Conservation (phyloP, 1,284 basidiomycete species). For the Ustilago curta region DNA sequence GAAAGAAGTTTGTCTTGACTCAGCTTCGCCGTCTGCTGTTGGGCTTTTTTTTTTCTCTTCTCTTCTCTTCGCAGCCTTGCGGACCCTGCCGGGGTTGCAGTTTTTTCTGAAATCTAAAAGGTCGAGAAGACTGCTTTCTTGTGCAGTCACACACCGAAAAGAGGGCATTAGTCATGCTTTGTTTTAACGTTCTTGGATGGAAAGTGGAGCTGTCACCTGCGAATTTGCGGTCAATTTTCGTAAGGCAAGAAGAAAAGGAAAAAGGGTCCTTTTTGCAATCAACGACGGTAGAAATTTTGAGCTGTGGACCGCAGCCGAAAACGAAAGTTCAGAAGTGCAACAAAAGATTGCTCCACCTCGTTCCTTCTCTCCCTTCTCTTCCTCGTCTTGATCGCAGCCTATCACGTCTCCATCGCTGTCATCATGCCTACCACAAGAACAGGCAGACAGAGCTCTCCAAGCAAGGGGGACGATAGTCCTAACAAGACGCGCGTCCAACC, state of each 20-base stretch:
- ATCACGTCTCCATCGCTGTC: not conserved
- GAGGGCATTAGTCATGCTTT: conserved; percentile 25
- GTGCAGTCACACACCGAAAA: conserved; percentile 4
- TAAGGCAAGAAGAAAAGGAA: conserved; percentile 7
- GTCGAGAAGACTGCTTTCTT: not conserved
- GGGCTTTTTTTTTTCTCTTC: not conserved
- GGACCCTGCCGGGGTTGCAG: conserved; percentile 1
- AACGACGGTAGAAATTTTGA: not conserved
- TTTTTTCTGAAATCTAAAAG: conserved; percentile 19
- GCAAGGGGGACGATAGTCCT: conserved; percentile 33
- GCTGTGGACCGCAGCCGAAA: not conserved
- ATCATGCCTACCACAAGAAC: conserved; percentile 42
- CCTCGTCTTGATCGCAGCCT: not conserved
- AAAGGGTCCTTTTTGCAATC: not conserved
- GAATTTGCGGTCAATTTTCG: conserved; percentile 1
- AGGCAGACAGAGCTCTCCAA: conserved; percentile 46
- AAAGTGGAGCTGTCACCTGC: conserved; percentile 23
- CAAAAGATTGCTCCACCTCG: not conserved
- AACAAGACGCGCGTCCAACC: conserved; percentile 47
- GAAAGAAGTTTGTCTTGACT: conserved; percentile 3
- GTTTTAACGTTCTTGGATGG: not conserved
- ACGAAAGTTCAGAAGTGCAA: not conserved
- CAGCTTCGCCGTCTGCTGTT: conserved; percentile 12
- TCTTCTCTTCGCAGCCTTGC: not conserved
- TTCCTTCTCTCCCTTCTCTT: not conserved